A percentile compares a stretch with the other conserved stretches of the same genome.
These are phyloP conservation scores for Ampelomyces quisqualis DNA, from an alignment of 2,329 filamentous ascomycete genomes.

Conservation along the genomic window DNA sequence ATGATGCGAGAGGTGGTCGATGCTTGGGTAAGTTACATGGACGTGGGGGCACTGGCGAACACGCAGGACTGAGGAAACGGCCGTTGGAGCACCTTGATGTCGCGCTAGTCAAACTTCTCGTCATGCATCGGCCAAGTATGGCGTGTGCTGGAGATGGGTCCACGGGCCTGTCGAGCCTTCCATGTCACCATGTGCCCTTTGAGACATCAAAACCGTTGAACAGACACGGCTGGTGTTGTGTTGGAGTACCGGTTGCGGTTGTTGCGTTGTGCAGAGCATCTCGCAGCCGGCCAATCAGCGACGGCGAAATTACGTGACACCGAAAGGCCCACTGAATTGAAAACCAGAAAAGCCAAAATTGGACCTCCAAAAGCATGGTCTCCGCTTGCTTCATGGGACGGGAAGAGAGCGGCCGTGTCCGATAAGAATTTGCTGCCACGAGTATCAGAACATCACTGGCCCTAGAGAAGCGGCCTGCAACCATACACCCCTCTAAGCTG, in stretches of 20 bases:
- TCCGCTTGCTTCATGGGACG: too few relatives aligned
- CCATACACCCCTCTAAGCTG: conserved; percentile 17
- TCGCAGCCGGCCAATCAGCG: background rate
- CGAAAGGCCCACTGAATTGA: too few relatives aligned
- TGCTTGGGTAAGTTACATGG: conserved; percentile 10
- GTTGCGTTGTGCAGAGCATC: background rate
- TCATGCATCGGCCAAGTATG: conserved; percentile 8
- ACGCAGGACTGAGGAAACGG: conserved; percentile 10
- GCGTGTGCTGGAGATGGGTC: conserved; percentile 7
- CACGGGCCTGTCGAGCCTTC: background rate
- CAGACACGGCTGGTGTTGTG: background rate
- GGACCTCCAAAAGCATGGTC: too few relatives aligned
- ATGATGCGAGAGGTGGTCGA: conserved; percentile 7
- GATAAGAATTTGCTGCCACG: conserved; percentile 11
- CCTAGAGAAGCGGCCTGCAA: conserved; percentile 11
- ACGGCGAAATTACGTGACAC: background rate
- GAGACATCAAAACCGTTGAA: background rate
- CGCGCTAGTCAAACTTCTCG: conserved; percentile 17
- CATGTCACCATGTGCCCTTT: background rate
- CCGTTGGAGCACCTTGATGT: conserved; percentile 25
- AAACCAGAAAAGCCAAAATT: too few relatives aligned
- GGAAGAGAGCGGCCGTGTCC: conserved; percentile 14
- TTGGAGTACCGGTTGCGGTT: background rate
- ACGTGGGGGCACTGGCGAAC: too few relatives aligned
- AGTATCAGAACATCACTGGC: conserved; percentile 9